A percentile compares a stretch with the other conserved stretches of the same genome.
Conservation (phyloP, 2,329 filamentous ascomycete species). For the Neonectria faginata region DNA sequence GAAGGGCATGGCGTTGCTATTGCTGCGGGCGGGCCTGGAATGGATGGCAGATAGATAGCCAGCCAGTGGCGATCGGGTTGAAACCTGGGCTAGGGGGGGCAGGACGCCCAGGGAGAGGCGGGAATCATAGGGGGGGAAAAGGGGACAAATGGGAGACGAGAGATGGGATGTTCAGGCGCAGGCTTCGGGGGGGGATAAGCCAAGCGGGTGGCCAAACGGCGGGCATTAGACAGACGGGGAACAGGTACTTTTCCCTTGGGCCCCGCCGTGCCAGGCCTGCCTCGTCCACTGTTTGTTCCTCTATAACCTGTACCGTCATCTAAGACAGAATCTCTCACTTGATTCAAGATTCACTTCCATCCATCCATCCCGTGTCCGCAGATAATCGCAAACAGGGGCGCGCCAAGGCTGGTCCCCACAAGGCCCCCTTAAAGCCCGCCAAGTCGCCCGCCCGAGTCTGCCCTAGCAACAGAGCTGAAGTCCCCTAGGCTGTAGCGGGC, state of each 20-base stretch:
- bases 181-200: not conserved
- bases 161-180: not conserved
- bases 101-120: not conserved
- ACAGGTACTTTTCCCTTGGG: not conserved
- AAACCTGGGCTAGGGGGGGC: not conserved
- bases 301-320: not conserved
- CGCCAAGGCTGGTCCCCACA: no score
- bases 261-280: no score
- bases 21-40: not conserved
- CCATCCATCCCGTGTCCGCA: not conserved
- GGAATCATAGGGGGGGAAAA: not conserved
- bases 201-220: not conserved
- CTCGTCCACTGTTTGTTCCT: not conserved
- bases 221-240: not conserved
- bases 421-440: not conserved
- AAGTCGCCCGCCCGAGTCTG: not conserved
- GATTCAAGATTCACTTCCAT: no score
- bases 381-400: not conserved
- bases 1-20: not conserved
- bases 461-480: not conserved
- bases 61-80: not conserved
- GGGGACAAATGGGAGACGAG: slow-evolving; percentile 5
- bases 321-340: not conserved
- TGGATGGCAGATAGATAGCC: not conserved
- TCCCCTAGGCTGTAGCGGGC: not conserved